Evolutionary conservation across 2,329 filamentous ascomycete genomes (phyloP), one percentile per base, ranked within the genome.

Genomic region (Emmonsiellopsis sp.): DNA sequence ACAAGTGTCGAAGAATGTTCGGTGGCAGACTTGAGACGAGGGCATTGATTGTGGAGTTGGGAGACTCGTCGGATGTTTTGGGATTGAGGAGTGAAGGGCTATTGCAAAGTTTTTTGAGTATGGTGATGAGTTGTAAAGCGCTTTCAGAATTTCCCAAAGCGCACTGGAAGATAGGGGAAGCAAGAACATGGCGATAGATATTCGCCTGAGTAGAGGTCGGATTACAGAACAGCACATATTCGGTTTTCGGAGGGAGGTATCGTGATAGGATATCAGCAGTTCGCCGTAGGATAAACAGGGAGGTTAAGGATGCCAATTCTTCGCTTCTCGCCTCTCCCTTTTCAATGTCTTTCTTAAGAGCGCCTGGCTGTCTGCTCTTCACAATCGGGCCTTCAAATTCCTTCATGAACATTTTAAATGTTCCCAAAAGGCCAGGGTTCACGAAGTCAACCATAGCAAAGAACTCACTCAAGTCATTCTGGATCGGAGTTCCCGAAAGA

Each of bases 71-170:
- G 3, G 68, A 68, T 17, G 70, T 72, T 54, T 77, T 78, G 2
- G 74, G 69, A 42, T 75, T 75, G 6, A 88, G 71, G 8, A 87
- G 68, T 0, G 77, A 80, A 1, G 85, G 85, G 57, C 83, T 84
- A 64, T 88, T 88, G 73, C 85, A 88, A 14, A 87, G 75, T 65
- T 88, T 88, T 69, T 88, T 88, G 14, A 88, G 71, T 14, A 87
- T 76, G 13, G 81, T 87, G 62, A 88, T 87, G 11, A 88, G 77
- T 60, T 86, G 82, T 2, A 88, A 72, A 2, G 82, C 79, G 46
- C 77, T 77, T 49, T 86, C 82, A 1, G 78, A 73, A 57, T 77
- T 84, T 11, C 83, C 81, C 49, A 87, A 70, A 7, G 81, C 80
- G 34, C 73, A 76, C 49, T 80, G 77, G 59, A 87, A 87, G 5